These are phyloP conservation scores for Solanum chilense DNA, from an alignment of 257 asterid species.

Conservation along the genomic window DNA sequence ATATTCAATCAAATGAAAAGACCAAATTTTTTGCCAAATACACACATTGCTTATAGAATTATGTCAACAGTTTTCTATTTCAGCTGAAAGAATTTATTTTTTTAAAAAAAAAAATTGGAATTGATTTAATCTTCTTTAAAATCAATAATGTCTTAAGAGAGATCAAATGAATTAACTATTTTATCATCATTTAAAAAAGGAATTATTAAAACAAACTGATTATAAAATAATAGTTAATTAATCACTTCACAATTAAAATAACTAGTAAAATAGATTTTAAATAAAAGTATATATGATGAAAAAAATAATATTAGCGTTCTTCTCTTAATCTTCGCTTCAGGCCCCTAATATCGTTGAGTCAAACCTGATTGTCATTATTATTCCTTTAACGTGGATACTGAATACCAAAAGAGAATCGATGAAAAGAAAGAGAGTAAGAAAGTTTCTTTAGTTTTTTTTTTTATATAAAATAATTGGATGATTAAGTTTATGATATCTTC, in stretches of 20 bases:
- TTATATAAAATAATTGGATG: neutral
- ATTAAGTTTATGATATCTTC: neutral
- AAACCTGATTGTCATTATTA: neutral
- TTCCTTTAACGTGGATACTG: fast-evolving
- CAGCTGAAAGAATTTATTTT: too few species aligned
- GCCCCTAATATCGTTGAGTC: too few species aligned
- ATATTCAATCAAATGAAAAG: too few species aligned
- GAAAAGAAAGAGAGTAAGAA: neutral
- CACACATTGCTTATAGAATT: too few species aligned
- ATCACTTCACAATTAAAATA: too few species aligned
- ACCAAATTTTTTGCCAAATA: too few species aligned
- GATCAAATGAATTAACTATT: neutral
- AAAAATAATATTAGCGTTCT: too few species aligned
- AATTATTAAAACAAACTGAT: too few species aligned
- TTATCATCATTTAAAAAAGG: too few species aligned
- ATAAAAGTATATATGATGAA: neutral
- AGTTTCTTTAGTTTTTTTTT: neutral
- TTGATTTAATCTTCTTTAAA: neutral
- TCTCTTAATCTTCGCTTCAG: fast-evolving
- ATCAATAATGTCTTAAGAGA: neutral
- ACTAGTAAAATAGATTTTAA: too few species aligned
- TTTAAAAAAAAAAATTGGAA: too few species aligned
- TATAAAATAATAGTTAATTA: too few species aligned
- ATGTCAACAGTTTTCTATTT: neutral
- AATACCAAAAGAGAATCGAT: neutral